Conservation (phyloP, 768 basidiomycete species). For the Trametes cingulata region DNA sequence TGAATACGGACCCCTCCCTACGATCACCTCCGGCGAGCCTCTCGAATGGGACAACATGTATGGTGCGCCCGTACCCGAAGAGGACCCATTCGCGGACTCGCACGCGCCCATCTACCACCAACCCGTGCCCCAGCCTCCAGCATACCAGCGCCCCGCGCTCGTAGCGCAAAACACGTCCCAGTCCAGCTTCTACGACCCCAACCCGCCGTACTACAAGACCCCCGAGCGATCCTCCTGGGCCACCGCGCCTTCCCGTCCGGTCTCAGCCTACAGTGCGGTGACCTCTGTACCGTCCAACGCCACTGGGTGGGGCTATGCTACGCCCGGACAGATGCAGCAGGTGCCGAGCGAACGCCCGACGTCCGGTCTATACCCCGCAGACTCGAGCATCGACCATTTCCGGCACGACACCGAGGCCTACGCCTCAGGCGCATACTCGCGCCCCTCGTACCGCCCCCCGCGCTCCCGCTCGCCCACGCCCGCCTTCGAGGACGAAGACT, state of each 20-base stretch:
- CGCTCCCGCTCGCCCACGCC: conserved; percentile 80
- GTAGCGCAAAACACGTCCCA: conserved; percentile 13
- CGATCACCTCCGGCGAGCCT: conserved; percentile 36
- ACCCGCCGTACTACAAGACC: conserved; percentile 8
- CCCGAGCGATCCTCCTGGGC: conserved; percentile 14
- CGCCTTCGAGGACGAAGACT: conserved; percentile 71
- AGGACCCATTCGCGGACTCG: conserved; percentile 35
- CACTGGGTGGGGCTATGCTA: conserved; percentile 17
- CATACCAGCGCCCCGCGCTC: conserved; percentile 12
- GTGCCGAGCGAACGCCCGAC: conserved; percentile 2
- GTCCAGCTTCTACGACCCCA: conserved; percentile 13
- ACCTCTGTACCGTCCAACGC: conserved; percentile 13
- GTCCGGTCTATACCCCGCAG: conserved; percentile 17
- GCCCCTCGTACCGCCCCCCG: conserved; percentile 48
- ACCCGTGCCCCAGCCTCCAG: conserved; percentile 9
- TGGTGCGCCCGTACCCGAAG: conserved; percentile 15
- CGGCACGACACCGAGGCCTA: conserved; percentile 68
- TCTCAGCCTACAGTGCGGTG: conserved; percentile 23
- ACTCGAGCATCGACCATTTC: conserved; percentile 56
- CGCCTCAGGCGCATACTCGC: conserved; percentile 59
- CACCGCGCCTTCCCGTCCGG: conserved; percentile 18
- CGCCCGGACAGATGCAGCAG: background rate
- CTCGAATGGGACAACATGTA: conserved; percentile 27
- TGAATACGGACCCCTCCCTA: conserved; percentile 26
- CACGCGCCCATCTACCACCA: conserved; percentile 7